phyloP scores from a whole-genome alignment of 768 basidiomycete genomes.

The Podaxis mareebaensis region DNA sequence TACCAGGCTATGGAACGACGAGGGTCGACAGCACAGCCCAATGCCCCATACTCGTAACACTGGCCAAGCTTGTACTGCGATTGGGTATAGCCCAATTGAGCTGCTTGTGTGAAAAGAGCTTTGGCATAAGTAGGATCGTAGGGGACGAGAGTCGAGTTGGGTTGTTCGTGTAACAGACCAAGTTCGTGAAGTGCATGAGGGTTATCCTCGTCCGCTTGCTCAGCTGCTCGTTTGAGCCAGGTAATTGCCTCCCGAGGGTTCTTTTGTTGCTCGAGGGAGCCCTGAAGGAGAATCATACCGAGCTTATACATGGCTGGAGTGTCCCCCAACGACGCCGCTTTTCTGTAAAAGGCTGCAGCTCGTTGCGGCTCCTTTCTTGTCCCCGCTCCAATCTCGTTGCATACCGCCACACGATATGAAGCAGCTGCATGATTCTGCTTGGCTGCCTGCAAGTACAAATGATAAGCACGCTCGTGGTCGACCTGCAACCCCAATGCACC shows the following conservation, averaged over 20 bases:
- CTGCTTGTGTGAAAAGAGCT: constrained; percentile 86
- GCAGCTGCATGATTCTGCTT: constrained; percentile 97
- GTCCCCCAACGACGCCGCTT: constrained; percentile 94
- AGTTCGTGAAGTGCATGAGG: constrained; percentile 97
- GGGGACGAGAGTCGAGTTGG: constrained; percentile 64
- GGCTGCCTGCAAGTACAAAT: constrained; percentile 93
- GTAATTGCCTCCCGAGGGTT: constrained; percentile 91
- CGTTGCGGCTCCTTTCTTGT: constrained; percentile 86
- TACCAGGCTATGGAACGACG: constrained; percentile 97
- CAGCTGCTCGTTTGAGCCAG: constrained; percentile 93
- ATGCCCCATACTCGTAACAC: constrained; percentile 89
- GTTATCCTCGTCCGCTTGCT: constrained; percentile 97
- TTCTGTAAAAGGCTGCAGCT: constrained; percentile 94
- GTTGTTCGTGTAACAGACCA: constrained; percentile 80
- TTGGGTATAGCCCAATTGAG: constrained; percentile 89
- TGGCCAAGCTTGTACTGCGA: constrained; percentile 95
- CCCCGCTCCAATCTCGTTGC: constrained; percentile 97
- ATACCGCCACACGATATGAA: constrained; percentile 96
- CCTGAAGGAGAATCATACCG: constrained; percentile 95
- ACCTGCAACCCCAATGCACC: constrained; percentile 94
- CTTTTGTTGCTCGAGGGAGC: constrained; percentile 75
- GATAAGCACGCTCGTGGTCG: constrained; percentile 97
- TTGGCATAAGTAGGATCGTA: constrained; percentile 83
- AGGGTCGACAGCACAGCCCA: constrained; percentile 92
- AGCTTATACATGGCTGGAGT: constrained; percentile 99